Evolutionary conservation across 2,329 filamentous ascomycete species (phyloP).

Genomic region (Aspergillus udagawae): DNA sequence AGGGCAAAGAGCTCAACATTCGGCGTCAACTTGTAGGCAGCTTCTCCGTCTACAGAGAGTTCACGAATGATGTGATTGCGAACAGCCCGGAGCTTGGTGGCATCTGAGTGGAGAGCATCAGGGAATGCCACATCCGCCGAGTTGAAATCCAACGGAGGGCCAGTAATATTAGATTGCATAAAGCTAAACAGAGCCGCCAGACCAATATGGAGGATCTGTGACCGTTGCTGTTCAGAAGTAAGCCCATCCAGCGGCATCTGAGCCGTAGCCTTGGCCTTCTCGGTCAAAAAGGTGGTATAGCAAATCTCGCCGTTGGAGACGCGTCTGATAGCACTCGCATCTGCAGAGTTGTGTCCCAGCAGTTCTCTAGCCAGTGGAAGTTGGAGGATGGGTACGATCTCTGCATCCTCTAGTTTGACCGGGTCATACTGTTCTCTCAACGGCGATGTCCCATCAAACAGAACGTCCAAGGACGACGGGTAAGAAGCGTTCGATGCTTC

Average conservation of each 20-base stretch:
- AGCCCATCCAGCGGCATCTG: conserved; percentile 17
- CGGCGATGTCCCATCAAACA: conserved; percentile 27
- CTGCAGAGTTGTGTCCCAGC: conserved; percentile 32
- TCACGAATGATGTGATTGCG: conserved; percentile 61
- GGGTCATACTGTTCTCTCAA: conserved; percentile 32
- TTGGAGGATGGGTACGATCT: conserved; percentile 30
- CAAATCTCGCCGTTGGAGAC: conserved; percentile 32
- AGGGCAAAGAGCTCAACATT: conserved; percentile 79
- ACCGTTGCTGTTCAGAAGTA: conserved; percentile 27
- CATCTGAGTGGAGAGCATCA: conserved; percentile 28
- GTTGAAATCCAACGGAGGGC: conserved; percentile 67
- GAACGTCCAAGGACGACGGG: conserved; percentile 29
- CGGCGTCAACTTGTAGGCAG: conserved; percentile 79
- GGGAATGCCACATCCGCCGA: conserved; percentile 50
- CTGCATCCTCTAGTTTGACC: conserved; percentile 30
- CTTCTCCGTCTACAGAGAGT: conserved; percentile 77
- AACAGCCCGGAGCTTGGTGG: conserved; percentile 43
- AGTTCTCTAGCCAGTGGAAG: conserved; percentile 36
- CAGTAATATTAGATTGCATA: conserved; percentile 82
- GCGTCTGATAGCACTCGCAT: conserved; percentile 24
- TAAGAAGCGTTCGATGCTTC: conserved; percentile 15
- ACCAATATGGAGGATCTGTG: conserved; percentile 53
- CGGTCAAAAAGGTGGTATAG: conserved; percentile 35
- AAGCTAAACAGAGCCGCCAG: conserved; percentile 72
- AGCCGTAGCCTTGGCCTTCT: conserved; percentile 26